phyloP scores from a whole-genome alignment of 805 yeast species.

The Yamadazyma scolyti region DNA sequence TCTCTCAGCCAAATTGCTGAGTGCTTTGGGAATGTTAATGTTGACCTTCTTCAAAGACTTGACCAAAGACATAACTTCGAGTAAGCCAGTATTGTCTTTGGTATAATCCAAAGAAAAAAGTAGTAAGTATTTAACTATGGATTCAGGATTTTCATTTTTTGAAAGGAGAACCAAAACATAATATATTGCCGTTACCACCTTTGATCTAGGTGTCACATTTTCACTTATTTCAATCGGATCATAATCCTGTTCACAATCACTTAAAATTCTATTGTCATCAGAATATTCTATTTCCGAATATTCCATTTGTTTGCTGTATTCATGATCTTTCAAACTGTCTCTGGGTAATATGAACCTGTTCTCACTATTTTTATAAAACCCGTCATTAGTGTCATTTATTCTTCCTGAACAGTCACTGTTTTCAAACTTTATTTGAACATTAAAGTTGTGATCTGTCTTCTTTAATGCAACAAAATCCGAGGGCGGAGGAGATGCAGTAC shows the following conservation, averaged over 20 bases:
- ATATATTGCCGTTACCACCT: slow-evolving; percentile 1
- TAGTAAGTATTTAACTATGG: slow-evolving; percentile 21
- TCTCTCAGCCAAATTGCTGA: slow-evolving; percentile 22
- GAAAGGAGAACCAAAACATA: slow-evolving; percentile 2
- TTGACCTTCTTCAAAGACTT: slow-evolving; percentile 18
- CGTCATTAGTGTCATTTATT: slow-evolving; percentile 3
- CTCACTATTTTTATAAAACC: slow-evolving; percentile 5
- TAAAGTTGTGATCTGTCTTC: too few relatives aligned
- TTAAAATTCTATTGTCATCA: slow-evolving; percentile 3
- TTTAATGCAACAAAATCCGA: too few relatives aligned
- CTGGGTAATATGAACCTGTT: slow-evolving; percentile 3
- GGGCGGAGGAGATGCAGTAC: too few relatives aligned
- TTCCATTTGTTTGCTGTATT: slow-evolving; percentile 24
- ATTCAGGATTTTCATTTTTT: slow-evolving; percentile 24
- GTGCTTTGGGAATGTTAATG: slow-evolving; percentile 11
- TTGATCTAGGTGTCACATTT: too few relatives aligned
- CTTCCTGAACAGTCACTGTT: too few relatives aligned
- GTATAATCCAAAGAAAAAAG: slow-evolving; percentile 19
- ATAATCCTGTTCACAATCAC: slow-evolving; percentile 16
- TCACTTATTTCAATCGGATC: too few relatives aligned
- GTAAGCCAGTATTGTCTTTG: slow-evolving; percentile 13
- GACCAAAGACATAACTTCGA: slow-evolving; percentile 14
- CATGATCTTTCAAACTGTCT: slow-evolving; percentile 3
- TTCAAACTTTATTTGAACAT: too few relatives aligned
- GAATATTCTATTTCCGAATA: slow-evolving; percentile 19